Evolutionary conservation across 2,329 filamentous ascomycete species (phyloP).

Genomic region (Xylariaceae sp.): DNA sequence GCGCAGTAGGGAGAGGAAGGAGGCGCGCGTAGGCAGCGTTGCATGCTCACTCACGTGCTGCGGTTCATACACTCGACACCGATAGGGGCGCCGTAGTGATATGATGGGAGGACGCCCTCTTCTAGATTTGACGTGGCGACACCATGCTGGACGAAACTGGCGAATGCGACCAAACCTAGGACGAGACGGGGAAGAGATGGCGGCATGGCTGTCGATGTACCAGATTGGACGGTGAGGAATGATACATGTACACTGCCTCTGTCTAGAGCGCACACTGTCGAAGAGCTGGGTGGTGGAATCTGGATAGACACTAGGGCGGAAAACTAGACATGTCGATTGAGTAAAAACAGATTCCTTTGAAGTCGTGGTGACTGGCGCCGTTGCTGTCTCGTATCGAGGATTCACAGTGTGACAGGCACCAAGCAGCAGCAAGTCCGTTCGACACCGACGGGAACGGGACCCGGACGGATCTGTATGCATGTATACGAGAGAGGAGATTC

Average conservation of each 20-base stretch:
- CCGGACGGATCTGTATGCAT: too few relatives aligned
- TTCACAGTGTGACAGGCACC: neutral
- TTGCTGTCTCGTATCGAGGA: neutral
- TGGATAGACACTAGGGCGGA: constrained; percentile 1
- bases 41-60: constrained; percentile 52
- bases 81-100: constrained; percentile 62
- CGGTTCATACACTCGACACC: constrained; percentile 69
- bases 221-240: constrained; percentile 2
- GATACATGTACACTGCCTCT: constrained; percentile 8
- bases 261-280: neutral
- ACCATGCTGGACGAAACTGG: constrained; percentile 11
- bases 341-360: neutral
- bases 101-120: constrained; percentile 50
- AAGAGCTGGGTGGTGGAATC: neutral
- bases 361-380: neutral
- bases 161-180: constrained; percentile 16
- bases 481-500: too few relatives aligned
- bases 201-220: constrained; percentile 22
- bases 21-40: neutral
- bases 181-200: constrained; percentile 18
- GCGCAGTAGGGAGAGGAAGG: neutral
- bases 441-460: too few relatives aligned
- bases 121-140: constrained; percentile 21
- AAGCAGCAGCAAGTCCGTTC: too few relatives aligned
- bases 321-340: constrained; percentile 12